These are phyloP conservation scores for Fomitopsis pulvina DNA, from an alignment of 768 basidiomycete genomes.

Conservation along the genomic window DNA sequence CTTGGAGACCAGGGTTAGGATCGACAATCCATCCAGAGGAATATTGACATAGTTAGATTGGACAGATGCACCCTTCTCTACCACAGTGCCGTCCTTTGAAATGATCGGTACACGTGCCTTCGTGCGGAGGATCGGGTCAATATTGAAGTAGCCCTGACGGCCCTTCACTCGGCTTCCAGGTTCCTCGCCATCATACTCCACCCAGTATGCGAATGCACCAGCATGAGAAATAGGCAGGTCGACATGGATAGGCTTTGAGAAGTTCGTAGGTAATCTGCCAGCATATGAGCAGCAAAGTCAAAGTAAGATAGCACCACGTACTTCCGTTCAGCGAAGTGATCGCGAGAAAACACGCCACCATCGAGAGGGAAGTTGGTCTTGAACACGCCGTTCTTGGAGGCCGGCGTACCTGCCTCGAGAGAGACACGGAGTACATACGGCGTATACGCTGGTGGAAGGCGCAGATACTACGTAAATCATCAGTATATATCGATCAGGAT, in stretches of 20 bases:
- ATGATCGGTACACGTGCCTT: conserved; percentile 75
- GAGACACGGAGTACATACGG: conserved; percentile 92
- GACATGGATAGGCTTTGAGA: conserved; percentile 87
- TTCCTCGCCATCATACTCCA: conserved; percentile 75
- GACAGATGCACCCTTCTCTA: conserved; percentile 46
- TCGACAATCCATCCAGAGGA: conserved; percentile 81
- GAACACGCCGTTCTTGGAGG: conserved; percentile 84
- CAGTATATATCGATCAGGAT: not conserved
- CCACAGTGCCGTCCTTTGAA: conserved; percentile 40
- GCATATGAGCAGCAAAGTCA: not conserved
- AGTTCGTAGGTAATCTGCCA: conserved; percentile 71
- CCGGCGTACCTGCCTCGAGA: conserved; percentile 87
- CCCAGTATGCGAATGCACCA: conserved; percentile 92
- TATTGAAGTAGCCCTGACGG: conserved; percentile 91
- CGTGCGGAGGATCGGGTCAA: conserved; percentile 81
- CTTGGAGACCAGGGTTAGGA: conserved; percentile 90
- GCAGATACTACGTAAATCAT: conserved; percentile 66
- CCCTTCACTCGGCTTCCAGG: conserved; percentile 65
- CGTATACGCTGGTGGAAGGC: conserved; percentile 82
- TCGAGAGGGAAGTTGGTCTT: conserved; percentile 97
- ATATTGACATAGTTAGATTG: conserved; percentile 52
- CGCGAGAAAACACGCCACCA: conserved; percentile 78
- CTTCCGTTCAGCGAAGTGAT: conserved; percentile 69
- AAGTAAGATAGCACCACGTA: conserved; percentile 32
- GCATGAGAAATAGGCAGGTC: conserved; percentile 96